Evolutionary conservation across 2,329 filamentous ascomycete genomes (phyloP), one percentile per base, ranked within the genome.

Genomic region (Trichophyton mentagrophytes): DNA sequence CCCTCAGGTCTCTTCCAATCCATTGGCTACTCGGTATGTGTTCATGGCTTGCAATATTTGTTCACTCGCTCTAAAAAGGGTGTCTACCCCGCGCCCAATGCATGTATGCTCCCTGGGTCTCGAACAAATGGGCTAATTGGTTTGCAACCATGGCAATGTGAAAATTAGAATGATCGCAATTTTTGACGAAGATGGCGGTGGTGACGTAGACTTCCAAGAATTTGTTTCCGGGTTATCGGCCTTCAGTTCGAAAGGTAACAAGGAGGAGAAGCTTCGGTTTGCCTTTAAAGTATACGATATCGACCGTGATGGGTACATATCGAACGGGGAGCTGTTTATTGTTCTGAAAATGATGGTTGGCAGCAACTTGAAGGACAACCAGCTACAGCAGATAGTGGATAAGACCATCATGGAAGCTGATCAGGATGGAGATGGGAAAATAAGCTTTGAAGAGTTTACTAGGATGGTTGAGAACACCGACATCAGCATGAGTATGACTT

Each of bases 341-440:
- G 93, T 99, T 71, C 82, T 99, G 70, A 99, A 99, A 87, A 99
- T 99, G 93, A 99, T 99, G 93, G 93, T 99, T 58, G 93, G 93
- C 63, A 96, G 89, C 79, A 99, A 99, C 76, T 79, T 99, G 71
- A 99, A 99, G 82, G 93, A 99, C 75, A 90, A 96, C 77, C 93
- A 99, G 78, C 78, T 99, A 73, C 93, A 99, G 79, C 93, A 85
- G 84, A 99, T 99, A 73, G 93, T 99, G 68, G 93, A 99, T 80
- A 99, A 99, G 85, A 99, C 93, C 63, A 97, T 99, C 74, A 97
- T 97, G 93, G 93, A 99, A 79, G 93, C 93, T 57, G 93, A 99
- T 76, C 82, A 91, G 68, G 93, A 99, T 76, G 85, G 86, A 64
- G 93, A 99, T 74, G 93, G 93, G 70, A 95, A 95, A 82, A 97